These are phyloP conservation scores for Colletotrichum chrysophilum DNA, from an alignment of 2,329 filamentous ascomycete species.

Conservation along the genomic window DNA sequence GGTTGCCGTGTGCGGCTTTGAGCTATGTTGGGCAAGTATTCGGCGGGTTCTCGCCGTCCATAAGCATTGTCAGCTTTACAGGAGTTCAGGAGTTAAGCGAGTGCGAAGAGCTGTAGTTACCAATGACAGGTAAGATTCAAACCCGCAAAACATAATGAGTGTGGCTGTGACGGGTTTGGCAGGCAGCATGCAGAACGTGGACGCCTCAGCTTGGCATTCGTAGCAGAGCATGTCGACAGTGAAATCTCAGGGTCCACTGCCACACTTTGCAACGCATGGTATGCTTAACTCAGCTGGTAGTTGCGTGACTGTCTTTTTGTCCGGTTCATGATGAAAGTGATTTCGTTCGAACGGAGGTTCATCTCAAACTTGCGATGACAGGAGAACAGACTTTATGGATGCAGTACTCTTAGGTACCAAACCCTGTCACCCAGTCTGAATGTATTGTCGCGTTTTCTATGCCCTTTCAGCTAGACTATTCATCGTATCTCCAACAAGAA, in stretches of 20 bases:
- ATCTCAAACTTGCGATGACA: background rate
- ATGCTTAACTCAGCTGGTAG: background rate
- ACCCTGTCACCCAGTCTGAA: background rate
- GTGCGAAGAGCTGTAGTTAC: background rate
- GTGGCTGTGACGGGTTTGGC: background rate
- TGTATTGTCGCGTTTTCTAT: background rate
- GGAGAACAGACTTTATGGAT: background rate
- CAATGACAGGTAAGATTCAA: background rate
- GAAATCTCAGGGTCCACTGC: background rate
- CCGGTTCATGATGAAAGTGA: background rate
- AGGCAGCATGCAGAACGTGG: background rate
- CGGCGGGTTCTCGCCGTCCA: background rate
- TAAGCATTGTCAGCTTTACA: background rate
- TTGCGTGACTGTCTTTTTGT: background rate
- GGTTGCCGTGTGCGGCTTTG: background rate
- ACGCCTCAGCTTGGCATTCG: background rate
- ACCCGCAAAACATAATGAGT: background rate
- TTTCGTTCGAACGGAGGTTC: background rate
- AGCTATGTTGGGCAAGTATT: background rate
- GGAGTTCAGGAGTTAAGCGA: background rate
- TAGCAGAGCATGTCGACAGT: background rate
- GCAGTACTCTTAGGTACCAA: accelerated
- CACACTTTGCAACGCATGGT: background rate
- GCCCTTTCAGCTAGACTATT: accelerated
- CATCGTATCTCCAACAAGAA: background rate